phyloP scores from a whole-genome alignment of 345 rosid genomes.

The Streptanthus diversifolius region DNA sequence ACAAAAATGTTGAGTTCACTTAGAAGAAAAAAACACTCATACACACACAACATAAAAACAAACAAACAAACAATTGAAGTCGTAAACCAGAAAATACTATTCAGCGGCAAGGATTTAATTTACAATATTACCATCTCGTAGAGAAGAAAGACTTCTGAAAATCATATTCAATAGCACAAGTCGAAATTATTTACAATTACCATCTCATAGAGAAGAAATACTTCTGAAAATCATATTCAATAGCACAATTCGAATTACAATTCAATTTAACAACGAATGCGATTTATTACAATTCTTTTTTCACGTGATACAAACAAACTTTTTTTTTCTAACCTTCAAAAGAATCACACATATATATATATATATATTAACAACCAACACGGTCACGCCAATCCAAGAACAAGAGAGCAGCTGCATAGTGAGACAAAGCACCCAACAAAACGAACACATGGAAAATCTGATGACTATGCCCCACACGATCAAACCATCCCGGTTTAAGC shows the following conservation, averaged over 20 bases:
- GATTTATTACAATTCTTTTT: slow-evolving; percentile 11
- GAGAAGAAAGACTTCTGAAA: neutral
- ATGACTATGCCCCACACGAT: slow-evolving; percentile 82
- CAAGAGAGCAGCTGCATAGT: slow-evolving; percentile 70
- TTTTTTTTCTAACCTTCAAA: neutral
- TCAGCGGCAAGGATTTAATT: neutral
- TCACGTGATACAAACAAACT: slow-evolving; percentile 14
- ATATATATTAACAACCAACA: slow-evolving; percentile 41
- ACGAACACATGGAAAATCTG: slow-evolving; percentile 90
- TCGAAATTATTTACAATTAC: neutral
- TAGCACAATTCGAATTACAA: neutral
- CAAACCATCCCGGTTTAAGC: slow-evolving; percentile 82
- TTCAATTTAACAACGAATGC: slow-evolving; percentile 11
- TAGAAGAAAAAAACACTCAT: too few species aligned
- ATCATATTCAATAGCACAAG: neutral
- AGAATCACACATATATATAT: neutral
- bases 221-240: slow-evolving; percentile 1
- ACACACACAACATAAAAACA: too few species aligned
- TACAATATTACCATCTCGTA: neutral
- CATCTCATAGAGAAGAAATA: neutral
- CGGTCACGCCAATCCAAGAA: slow-evolving; percentile 75
- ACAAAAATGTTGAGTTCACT: too few species aligned
- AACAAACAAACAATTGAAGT: neutral
- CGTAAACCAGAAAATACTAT: neutral
- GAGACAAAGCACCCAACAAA: slow-evolving; percentile 84